Evolutionary conservation across 768 basidiomycete genomes (phyloP).

Genomic region (Xerocomellus dryophilus): DNA sequence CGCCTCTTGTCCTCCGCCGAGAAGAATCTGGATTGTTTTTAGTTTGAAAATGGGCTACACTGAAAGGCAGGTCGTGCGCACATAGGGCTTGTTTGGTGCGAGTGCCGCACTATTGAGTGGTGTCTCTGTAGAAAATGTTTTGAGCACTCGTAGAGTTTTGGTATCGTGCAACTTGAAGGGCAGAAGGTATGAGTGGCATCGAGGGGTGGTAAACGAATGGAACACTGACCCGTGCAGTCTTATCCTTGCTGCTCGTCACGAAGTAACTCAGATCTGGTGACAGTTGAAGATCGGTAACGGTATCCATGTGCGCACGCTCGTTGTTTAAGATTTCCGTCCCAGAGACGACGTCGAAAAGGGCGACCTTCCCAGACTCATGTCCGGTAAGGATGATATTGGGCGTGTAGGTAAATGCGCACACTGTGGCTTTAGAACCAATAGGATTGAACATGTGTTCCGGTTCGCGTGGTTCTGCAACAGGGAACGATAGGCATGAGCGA

Average conservation of each 20-base stretch:
- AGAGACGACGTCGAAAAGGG: conserved; percentile 82
- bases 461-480: conserved; percentile 62
- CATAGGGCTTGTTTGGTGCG: conserved; percentile 81
- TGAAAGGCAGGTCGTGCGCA: conserved; percentile 32
- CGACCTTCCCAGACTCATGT: conserved; percentile 94
- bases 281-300: conserved; percentile 90
- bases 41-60: neutral
- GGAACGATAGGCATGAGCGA: conserved; percentile 1
- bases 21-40: conserved; percentile 54
- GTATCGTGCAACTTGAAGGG: conserved; percentile 75
- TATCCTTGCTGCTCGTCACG: conserved; percentile 95
- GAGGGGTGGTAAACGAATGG: neutral
- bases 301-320: conserved; percentile 83
- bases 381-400: conserved; percentile 84
- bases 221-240: conserved; percentile 77
- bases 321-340: conserved; percentile 83
- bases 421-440: conserved; percentile 93
- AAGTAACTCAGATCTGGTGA: conserved; percentile 91
- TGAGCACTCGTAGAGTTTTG: conserved; percentile 84
- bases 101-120: conserved; percentile 93
- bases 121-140: conserved; percentile 90
- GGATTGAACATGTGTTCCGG: conserved; percentile 81
- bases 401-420: conserved; percentile 83
- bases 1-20: conserved; percentile 97
- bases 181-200: neutral